These are phyloP conservation scores for Aureobasidium leucospermi DNA, from an alignment of 2,329 filamentous ascomycete genomes.

Conservation along the genomic window DNA sequence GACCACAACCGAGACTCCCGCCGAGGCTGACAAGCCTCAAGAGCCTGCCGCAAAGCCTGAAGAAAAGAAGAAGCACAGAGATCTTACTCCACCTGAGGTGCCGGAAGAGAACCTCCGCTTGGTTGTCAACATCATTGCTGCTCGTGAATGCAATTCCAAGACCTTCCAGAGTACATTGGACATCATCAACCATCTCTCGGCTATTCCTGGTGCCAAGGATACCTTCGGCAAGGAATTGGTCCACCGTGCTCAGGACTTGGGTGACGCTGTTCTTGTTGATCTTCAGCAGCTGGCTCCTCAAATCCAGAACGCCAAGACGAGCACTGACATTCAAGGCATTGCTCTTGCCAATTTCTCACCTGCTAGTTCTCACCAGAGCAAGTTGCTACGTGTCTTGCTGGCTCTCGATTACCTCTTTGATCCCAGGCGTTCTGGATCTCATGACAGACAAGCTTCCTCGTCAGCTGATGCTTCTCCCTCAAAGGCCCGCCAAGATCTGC, in stretches of 20 bases:
- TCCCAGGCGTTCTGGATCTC: conserved; percentile 59
- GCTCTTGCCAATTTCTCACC: conserved; percentile 94
- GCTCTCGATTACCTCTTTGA: conserved; percentile 95
- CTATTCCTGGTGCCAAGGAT: conserved; percentile 81
- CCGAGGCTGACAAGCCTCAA: conserved; percentile 30
- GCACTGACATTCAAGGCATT: conserved; percentile 91
- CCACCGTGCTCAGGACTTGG: conserved; percentile 74
- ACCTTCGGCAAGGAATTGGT: conserved; percentile 92
- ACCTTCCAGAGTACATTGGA: conserved; percentile 97
- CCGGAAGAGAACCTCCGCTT: conserved; percentile 83
- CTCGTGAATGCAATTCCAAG: conserved; percentile 92
- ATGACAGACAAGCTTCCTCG: conserved; percentile 34
- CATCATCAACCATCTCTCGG: conserved; percentile 96
- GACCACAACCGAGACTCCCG: conserved; percentile 16
- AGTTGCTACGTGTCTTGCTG: conserved; percentile 83
- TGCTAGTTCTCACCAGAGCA: conserved; percentile 91
- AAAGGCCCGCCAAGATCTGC: conserved; percentile 72
- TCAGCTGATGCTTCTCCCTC: conserved; percentile 46
- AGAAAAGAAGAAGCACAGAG: conserved; percentile 53
- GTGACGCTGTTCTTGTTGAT: conserved; percentile 75
- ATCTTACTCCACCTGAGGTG: conserved; percentile 71
- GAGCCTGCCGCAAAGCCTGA: conserved; percentile 29
- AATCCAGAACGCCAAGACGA: conserved; percentile 77
- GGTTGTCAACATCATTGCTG: conserved; percentile 94
- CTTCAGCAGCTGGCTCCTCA: conserved; percentile 78